These are phyloP conservation scores for Petunia hybrid DNA, from an alignment of 305 asterid species.

Conservation along the genomic window DNA sequence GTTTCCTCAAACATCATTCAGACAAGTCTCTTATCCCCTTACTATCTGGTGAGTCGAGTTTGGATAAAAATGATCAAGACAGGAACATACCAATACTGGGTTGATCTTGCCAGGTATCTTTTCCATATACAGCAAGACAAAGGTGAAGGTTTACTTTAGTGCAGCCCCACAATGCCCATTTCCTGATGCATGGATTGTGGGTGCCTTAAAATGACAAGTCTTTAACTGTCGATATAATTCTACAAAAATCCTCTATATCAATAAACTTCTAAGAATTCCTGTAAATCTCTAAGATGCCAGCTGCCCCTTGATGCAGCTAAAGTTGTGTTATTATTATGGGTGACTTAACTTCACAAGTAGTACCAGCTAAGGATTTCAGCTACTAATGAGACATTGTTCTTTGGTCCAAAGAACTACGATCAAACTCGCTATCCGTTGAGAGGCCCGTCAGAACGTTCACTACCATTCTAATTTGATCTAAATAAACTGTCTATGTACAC, in stretches of 20 bases:
- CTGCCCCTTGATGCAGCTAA: constrained; percentile 43
- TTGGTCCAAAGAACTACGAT: constrained; percentile 55
- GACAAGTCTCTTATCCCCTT: background rate
- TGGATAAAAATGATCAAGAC: background rate
- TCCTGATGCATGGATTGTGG: too few species aligned
- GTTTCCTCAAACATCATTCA: background rate
- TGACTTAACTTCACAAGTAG: constrained; percentile 41
- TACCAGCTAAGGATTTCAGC: constrained; percentile 36
- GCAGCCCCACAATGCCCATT: too few species aligned
- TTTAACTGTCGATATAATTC: too few species aligned
- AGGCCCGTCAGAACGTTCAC: constrained; percentile 43
- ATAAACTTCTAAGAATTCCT: background rate
- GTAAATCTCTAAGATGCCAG: background rate
- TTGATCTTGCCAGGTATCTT: background rate
- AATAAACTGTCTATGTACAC: background rate
- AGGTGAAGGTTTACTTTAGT: background rate
- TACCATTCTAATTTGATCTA: background rate
- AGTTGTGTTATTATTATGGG: constrained; percentile 44
- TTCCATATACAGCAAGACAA: background rate
- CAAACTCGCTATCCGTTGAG: constrained; percentile 55
- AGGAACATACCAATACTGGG: background rate
- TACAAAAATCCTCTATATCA: background rate
- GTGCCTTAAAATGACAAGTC: too few species aligned
- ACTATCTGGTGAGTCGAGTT: background rate
- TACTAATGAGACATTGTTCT: constrained; percentile 57